Evolutionary conservation across 176 grass and related monocot species (phyloP).

Genomic region (Triticum monococcum): DNA sequence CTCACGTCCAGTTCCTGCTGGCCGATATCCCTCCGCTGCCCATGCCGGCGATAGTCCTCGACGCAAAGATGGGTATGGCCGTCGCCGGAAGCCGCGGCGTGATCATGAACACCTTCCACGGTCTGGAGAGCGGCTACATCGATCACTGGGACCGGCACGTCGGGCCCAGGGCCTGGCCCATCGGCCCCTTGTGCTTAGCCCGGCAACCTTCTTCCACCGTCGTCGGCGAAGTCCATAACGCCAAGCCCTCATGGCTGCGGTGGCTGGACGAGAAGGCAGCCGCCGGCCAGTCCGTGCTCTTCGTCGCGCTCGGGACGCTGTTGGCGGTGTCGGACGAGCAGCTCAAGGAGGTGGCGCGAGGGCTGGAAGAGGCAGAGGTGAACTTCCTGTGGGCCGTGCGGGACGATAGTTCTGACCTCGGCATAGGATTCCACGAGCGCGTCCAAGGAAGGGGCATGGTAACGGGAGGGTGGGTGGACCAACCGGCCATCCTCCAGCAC

Average conservation of each 20-base stretch:
- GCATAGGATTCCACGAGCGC: conserved; percentile 5
- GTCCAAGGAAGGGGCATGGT: conserved; percentile 10
- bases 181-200: conserved; percentile 18
- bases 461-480: conserved; percentile 36
- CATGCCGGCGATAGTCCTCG: neutral
- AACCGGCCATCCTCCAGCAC: conserved; percentile 7
- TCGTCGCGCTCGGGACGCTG: conserved; percentile 6
- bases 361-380: neutral
- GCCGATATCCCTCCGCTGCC: neutral
- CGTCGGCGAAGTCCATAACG: neutral
- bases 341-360: neutral
- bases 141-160: conserved; percentile 27
- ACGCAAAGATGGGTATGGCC: neutral
- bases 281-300: neutral
- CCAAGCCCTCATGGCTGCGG: neutral
- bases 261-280: conserved; percentile 39
- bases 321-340: neutral
- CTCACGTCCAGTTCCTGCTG: conserved; percentile 3
- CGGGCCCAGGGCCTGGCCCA: conserved; percentile 3
- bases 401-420: neutral
- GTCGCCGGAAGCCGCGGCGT: conserved; percentile 15
- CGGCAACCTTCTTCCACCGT: neutral
- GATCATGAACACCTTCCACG: conserved; percentile 37
- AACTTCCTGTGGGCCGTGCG: conserved; percentile 29
- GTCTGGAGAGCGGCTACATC: conserved; percentile 18